These are phyloP conservation scores for Alnus rubra DNA, from an alignment of 306 rosid species.

Conservation along the genomic window DNA sequence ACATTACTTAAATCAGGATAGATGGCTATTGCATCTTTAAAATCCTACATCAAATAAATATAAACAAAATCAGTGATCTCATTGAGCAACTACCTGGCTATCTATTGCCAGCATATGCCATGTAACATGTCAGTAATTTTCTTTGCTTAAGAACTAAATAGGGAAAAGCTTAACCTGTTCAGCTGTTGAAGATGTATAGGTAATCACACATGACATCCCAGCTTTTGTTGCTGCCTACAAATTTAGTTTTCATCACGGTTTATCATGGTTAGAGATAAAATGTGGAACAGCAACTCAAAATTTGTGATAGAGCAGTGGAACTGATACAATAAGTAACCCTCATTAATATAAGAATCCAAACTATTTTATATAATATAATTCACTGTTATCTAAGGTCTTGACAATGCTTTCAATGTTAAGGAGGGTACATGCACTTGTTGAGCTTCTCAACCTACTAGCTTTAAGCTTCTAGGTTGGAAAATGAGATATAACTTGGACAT, in stretches of 20 bases:
- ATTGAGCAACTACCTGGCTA: constrained; percentile 14
- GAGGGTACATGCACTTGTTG: not conserved
- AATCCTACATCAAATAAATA: constrained; percentile 52
- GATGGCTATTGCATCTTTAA: constrained; percentile 72
- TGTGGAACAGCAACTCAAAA: constrained; percentile 13
- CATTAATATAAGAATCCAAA: not conserved
- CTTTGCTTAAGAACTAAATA: constrained; percentile 3
- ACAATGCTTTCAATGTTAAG: not conserved
- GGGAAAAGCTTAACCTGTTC: constrained; percentile 56
- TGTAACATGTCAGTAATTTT: constrained; percentile 11
- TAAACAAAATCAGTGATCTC: constrained; percentile 19
- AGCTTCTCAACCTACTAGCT: not conserved
- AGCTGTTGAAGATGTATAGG: constrained; percentile 88
- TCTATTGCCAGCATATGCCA: not conserved
- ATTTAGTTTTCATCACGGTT: constrained; percentile 19
- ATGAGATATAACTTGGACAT: not conserved
- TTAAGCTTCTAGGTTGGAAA: no score
- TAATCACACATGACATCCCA: constrained; percentile 86
- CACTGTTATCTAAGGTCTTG: not conserved
- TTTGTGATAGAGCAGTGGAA: not conserved
- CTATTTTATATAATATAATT: constrained; percentile 10
- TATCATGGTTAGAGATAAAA: constrained; percentile 8
- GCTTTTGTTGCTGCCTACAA: constrained; percentile 86
- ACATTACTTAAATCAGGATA: constrained; percentile 81
- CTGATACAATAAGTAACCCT: not conserved